Conservation (phyloP, 768 basidiomycete species). For the Amanita jacksonii region DNA sequence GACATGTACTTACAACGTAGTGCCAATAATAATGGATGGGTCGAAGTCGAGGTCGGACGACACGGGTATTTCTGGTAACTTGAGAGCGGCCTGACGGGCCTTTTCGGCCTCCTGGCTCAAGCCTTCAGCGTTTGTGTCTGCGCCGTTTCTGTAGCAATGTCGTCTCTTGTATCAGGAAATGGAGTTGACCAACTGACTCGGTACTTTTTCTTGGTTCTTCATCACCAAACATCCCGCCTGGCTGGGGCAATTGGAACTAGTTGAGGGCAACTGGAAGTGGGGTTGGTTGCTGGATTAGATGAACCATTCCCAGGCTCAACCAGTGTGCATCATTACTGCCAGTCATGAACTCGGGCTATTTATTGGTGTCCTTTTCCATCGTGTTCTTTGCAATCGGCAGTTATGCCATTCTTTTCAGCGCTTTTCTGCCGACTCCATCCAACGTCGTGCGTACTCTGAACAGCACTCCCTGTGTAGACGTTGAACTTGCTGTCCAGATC, state of each 20-base stretch:
- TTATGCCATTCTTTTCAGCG: conserved; percentile 58
- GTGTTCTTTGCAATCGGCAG: conserved; percentile 48
- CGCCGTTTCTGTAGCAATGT: too few relatives aligned
- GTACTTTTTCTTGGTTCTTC: conserved; percentile 15
- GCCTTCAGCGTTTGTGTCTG: too few relatives aligned
- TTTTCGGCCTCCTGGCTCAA: conserved; percentile 10
- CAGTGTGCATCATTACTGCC: not conserved
- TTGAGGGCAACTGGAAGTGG: conserved; percentile 5
- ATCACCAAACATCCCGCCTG: not conserved
- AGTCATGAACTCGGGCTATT: conserved; percentile 26
- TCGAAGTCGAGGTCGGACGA: conserved; percentile 34
- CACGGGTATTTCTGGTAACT: conserved; percentile 44
- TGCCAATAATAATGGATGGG: conserved; percentile 33
- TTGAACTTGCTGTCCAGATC: conserved; percentile 29
- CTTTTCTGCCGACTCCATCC: conserved; percentile 46
- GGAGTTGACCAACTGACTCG: conserved; percentile 5
- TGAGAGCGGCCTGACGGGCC: not conserved
- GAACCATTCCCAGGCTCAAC: too few relatives aligned
- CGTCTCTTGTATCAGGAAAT: too few relatives aligned
- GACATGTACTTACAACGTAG: conserved; percentile 36
- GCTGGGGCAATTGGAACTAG: not conserved
- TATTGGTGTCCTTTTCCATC: conserved; percentile 35
- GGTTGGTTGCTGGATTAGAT: too few relatives aligned
- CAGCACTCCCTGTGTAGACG: not conserved
- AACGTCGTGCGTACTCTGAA: conserved; percentile 33